Evolutionary conservation across 306 rosid genomes (phyloP).

Genomic region (Prunus kanzakura): DNA sequence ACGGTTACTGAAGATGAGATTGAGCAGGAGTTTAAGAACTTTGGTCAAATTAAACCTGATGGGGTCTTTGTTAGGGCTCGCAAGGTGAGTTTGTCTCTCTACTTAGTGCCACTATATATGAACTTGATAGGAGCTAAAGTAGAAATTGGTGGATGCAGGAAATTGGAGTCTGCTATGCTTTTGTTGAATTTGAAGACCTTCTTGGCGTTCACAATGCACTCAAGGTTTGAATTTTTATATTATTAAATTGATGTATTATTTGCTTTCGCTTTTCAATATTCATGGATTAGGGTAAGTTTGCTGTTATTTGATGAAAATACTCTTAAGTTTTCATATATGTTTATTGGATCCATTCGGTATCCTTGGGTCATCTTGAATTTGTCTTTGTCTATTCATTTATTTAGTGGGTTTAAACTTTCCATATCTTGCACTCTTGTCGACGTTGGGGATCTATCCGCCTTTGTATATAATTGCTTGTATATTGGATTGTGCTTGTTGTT

Average conservation of each 20-base stretch:
- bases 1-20: conserved; percentile 74
- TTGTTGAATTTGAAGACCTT: conserved; percentile 93
- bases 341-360: neutral
- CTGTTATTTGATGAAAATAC: neutral
- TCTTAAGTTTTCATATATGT: neutral
- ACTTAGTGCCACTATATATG: neutral
- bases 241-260: neutral
- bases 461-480: neutral
- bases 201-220: conserved; percentile 78
- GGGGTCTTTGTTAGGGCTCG: conserved; percentile 84
- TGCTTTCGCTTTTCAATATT: neutral
- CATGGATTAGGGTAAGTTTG: neutral
- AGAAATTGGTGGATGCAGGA: conserved; percentile 56
- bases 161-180: conserved; percentile 91
- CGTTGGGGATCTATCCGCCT: neutral
- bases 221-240: conserved; percentile 47
- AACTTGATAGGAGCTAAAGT: conserved; percentile 19
- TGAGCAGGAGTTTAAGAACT: conserved; percentile 69
- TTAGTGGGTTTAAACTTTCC: neutral
- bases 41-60: conserved; percentile 76
- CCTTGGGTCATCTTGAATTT: neutral
- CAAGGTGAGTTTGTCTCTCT: conserved; percentile 46
- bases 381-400: neutral
- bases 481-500: neutral
- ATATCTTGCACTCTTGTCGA: neutral